Evolutionary conservation across 2,329 filamentous ascomycete species (phyloP), one percentile per base, ranked within the genome.

Genomic region (Fonsecaea pedrosoi): DNA sequence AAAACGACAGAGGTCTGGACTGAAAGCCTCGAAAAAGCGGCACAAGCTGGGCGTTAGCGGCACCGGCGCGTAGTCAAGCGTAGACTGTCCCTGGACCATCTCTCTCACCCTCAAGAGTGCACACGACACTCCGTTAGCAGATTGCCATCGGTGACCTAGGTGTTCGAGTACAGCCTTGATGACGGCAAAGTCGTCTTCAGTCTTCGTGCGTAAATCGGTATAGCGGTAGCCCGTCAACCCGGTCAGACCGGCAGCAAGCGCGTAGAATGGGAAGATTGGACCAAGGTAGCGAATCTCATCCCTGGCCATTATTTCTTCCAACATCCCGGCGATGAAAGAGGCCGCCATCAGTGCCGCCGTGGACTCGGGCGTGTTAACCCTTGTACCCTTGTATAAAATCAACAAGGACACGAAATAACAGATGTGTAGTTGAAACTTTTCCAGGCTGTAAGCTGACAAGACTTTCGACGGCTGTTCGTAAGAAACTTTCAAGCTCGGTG

Each of bases 281-380:
- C 57, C 37, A 4, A 65, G 48, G 25, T 34, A 35, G 3, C 57
- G 62, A 1, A 65, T 32, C 56, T 82, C 78, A 62, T 81, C 78
- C 0, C 77, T 74, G 15, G 78, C 75, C 35, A 81, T 75, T 54
- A 81, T 79, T 48, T 79, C 77, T 62, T 80, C 78, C 32, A 79
- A 80, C 2, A 81, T 77, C 0, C 79, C 78, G 0, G 78, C 79
- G 21, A 81, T 73, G 56, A 77, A 80, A 0, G 79, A 81, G 0
- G 79, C 78, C 7, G 79, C 78, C 1, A 81, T 72, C 0, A 81
- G 68, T 1, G 79, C 78, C 3, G 77, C 77, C 3, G 76, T 30
- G 0, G 79, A 78, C 15, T 55, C 60, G 0, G 62, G 56, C 5
- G 56, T 45, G 8, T 60, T 40, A 8, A 64, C 18, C 6, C 38